Evolutionary conservation across 345 rosid species (phyloP).

Genomic region (Brassica carinata): DNA sequence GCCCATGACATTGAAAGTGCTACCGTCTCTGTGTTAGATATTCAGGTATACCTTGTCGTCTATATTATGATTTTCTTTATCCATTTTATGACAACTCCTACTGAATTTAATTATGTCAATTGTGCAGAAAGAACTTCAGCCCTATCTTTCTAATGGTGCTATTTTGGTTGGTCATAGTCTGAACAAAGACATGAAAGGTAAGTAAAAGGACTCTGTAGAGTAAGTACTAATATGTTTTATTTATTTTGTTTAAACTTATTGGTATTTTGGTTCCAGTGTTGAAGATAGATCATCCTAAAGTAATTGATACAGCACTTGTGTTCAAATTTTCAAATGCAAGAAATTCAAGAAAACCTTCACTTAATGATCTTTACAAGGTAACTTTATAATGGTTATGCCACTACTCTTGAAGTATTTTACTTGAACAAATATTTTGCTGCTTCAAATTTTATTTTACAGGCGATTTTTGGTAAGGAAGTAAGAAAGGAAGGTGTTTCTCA

Average conservation of each 20-base stretch:
- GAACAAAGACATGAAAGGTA: slow-evolving; percentile 69
- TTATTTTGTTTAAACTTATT: background rate
- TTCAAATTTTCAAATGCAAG: slow-evolving; percentile 55
- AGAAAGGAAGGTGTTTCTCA: slow-evolving; percentile 67
- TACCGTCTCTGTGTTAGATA: slow-evolving; percentile 51
- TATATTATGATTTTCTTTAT: background rate
- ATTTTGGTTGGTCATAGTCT: slow-evolving; percentile 83
- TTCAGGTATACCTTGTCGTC: slow-evolving; percentile 56
- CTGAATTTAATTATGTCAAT: slow-evolving; percentile 29
- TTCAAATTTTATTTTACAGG: slow-evolving; percentile 41
- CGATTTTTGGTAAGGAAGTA: slow-evolving; percentile 60
- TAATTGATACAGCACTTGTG: slow-evolving; percentile 74
- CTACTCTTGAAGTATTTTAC: background rate
- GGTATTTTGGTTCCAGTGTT: slow-evolving; percentile 48
- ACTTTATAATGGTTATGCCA: background rate
- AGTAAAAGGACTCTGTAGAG: background rate
- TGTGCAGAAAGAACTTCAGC: slow-evolving; percentile 58
- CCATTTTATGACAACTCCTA: background rate
- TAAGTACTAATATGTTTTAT: background rate
- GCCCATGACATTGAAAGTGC: slow-evolving; percentile 56
- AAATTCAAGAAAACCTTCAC: slow-evolving; percentile 55
- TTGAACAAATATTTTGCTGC: background rate
- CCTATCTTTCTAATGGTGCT: slow-evolving; percentile 52
- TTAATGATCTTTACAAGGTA: slow-evolving; percentile 36
- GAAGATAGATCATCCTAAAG: slow-evolving; percentile 76